Conservation (phyloP, 176 grass and related monocot genomes). For the barley (Hordeum vulgare) region MorexV3_pseudomolecules_assembly NC_058518.1:24257809-24258308, state of each 20-base stretch:
- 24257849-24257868: slow-evolving; percentile 94
- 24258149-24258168: not conserved
- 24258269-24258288: not conserved
- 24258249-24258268: not conserved
- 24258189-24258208: not conserved
- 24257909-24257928: not conserved
- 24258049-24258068: not conserved
- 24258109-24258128: not conserved
- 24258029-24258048: not conserved
- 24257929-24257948: slow-evolving; percentile 1
- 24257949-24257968: not conserved
- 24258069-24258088: not conserved
- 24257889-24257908: slow-evolving; percentile 64
- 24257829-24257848: slow-evolving; percentile 90
- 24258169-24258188: not conserved
- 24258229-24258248: not conserved
- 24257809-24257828: slow-evolving; percentile 62
- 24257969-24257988: not conserved
- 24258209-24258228: not conserved
- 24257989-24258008: not conserved
- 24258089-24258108: not conserved
- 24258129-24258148: not conserved
- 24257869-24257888: slow-evolving; percentile 98
- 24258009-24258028: not conserved
- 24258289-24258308: not conserved